A percentile compares a stretch with the other conserved stretches of the same genome.
Evolutionary conservation across 768 basidiomycete species (phyloP).

Genomic region (Lentinula lateritia): DNA sequence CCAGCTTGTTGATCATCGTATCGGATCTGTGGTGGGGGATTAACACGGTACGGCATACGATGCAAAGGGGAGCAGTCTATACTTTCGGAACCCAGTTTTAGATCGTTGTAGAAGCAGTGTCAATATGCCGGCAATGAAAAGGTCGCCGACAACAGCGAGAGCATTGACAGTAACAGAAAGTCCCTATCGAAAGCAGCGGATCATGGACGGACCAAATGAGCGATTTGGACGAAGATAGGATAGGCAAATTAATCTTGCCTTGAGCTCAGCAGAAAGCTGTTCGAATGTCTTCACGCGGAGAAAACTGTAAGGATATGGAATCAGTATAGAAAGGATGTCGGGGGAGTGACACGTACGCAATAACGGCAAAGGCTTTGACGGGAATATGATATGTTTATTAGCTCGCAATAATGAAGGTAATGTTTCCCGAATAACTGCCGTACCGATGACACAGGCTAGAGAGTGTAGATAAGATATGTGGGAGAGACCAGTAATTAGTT

Average conservation of each 20-base stretch:
- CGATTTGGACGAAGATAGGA: not conserved
- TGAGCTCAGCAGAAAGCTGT: slow-evolving; percentile 26
- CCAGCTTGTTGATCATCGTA: slow-evolving; percentile 41
- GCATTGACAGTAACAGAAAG: slow-evolving; percentile 41
- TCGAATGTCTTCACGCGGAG: slow-evolving; percentile 26
- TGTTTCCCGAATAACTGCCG: slow-evolving; percentile 6
- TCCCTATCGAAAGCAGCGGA: slow-evolving; percentile 14
- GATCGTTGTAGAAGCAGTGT: slow-evolving; percentile 35
- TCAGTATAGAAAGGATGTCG: not conserved
- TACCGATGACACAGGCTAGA: slow-evolving; percentile 26
- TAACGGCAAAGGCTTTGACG: slow-evolving; percentile 4
- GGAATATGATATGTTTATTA: not conserved
- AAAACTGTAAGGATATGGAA: slow-evolving; percentile 14
- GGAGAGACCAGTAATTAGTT: not conserved
- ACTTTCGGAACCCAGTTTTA: slow-evolving; percentile 45
- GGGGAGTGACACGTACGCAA: not conserved
- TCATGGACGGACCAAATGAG: not conserved
- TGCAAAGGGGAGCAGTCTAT: slow-evolving; percentile 1
- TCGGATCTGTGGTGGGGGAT: slow-evolving; percentile 30
- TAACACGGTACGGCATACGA: not conserved
- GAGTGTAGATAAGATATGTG: not conserved
- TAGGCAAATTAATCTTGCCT: slow-evolving; percentile 17
- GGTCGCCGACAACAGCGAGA: slow-evolving; percentile 38
- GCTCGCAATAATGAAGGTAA: not conserved
- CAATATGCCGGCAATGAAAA: slow-evolving; percentile 39